Evolutionary conservation across 2,329 filamentous ascomycete genomes (phyloP), one percentile per base, ranked within the genome.

Genomic region (Trichoderma sp.): DNA sequence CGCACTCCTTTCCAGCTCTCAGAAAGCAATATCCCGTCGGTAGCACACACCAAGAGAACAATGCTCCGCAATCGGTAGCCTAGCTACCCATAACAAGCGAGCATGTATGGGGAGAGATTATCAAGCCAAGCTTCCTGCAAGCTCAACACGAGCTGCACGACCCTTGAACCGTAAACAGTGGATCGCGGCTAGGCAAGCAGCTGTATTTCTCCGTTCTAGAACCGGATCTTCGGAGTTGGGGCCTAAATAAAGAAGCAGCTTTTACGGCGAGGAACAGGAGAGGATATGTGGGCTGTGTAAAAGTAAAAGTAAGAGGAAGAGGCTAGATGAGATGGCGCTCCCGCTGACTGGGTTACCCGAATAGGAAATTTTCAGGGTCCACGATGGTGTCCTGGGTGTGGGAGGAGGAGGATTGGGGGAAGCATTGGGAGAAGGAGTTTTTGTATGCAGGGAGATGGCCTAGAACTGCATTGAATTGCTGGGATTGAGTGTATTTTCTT

Each of bases 361-460:
- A 75, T 65, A 71, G 75, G 76, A 29, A 75, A 77, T 16, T 67
- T 75, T 68, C 65, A 71, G 75, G 60, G 66, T 77, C 75, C 76
- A 77, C 76, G 45, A 53, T 53, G n/a, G 45, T 53, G n/a, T 53
- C 45, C 21, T 21, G n/a, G 45, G 45, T 9, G 18, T 53, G 75
- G 59, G 16, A 62, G 18, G 38, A 41, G 38, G 18, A 63, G 18
- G 31, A 35, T 75, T 12, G 9, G n/a, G n/a, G n/a, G 45, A 53
- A 53, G 41, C 18, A n/a, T 45, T 45, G 3, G 41, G 2, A 5
- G 45, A 1, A 9, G 0, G 74, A 65, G 29, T 33, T 24, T 31
- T 6, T 18, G 14, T 38, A 16, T 59, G 35, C n/a, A 16, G 9
- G 9, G 38, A 41, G 38, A 14, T n/a, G 45, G n/a, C 60, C 24